phyloP scores from a whole-genome alignment of 257 asterid genomes.

The Scutellaria galericulata region DNA sequence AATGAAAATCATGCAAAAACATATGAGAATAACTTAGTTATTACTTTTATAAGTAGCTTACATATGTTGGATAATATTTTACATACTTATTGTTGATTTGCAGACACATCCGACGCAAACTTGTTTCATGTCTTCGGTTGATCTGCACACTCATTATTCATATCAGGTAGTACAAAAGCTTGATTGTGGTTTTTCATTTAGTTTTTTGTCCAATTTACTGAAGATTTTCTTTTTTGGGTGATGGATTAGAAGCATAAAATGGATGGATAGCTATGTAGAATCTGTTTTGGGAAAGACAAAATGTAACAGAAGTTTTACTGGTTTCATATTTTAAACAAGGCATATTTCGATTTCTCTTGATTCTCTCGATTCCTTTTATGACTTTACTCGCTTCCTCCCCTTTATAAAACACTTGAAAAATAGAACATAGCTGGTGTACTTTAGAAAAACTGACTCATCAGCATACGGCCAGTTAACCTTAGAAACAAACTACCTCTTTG shows the following conservation, averaged over 20 bases:
- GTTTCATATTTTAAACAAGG: background rate
- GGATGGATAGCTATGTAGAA: conserved; percentile 3
- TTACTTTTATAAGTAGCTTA: conserved; percentile 17
- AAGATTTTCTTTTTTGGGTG: background rate
- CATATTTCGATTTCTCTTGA: background rate
- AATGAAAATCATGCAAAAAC: conserved; percentile 13
- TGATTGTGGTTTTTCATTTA: conserved; percentile 12
- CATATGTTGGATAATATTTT: conserved; percentile 24
- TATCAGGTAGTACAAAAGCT: conserved; percentile 70
- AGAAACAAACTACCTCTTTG: background rate
- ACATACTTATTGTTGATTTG: conserved; percentile 45
- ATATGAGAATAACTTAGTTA: conserved; percentile 24
- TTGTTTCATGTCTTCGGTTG: conserved; percentile 97
- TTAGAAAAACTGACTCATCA: no score
- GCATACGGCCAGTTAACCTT: no score
- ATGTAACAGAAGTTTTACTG: background rate
- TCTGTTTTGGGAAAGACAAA: background rate
- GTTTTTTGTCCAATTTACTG: conserved; percentile 14
- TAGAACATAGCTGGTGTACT: no score
- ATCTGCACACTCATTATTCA: conserved; percentile 98
- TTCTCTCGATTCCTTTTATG: background rate
- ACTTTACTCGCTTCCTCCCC: background rate
- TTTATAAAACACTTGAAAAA: no score
- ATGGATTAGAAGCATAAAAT: background rate
- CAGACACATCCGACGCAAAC: conserved; percentile 99